Conservation (phyloP, 345 rosid species). For the Nasturtium officinale region DNA sequence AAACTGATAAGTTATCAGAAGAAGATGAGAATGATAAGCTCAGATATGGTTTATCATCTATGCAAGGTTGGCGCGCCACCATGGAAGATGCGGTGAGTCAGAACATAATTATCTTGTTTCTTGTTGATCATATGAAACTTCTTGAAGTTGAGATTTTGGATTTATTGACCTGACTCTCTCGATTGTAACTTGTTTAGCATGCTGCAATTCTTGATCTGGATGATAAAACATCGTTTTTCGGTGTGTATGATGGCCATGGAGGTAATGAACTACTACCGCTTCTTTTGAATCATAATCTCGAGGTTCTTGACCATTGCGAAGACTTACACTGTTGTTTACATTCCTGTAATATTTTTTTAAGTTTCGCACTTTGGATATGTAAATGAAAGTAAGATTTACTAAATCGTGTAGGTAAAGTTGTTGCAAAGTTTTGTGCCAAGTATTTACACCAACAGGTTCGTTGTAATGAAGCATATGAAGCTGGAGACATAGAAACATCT, state of each 20-base stretch:
- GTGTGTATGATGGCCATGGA: constrained; percentile 92
- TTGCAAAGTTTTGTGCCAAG: constrained; percentile 86
- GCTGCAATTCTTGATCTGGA: constrained; percentile 73
- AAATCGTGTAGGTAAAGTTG: constrained; percentile 65
- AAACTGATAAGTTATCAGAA: constrained; percentile 73
- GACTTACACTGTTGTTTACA: neutral
- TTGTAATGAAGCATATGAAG: constrained; percentile 57
- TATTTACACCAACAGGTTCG: constrained; percentile 78
- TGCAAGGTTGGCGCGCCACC: constrained; percentile 91
- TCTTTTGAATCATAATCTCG: neutral
- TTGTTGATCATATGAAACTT: neutral
- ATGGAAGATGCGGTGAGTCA: constrained; percentile 90
- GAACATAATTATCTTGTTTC: neutral
- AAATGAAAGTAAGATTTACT: constrained; percentile 6
- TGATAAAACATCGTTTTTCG: constrained; percentile 68
- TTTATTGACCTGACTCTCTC: constrained; percentile 3
- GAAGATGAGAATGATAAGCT: constrained; percentile 69
- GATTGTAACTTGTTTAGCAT: constrained; percentile 49
- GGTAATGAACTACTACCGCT: constrained; percentile 47
- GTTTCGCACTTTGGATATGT: neutral
- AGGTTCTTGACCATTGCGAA: neutral
- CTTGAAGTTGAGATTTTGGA: neutral
- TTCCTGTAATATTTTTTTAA: neutral
- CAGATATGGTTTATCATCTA: constrained; percentile 70
- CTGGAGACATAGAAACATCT: constrained; percentile 78